Evolutionary conservation across 257 asterid species (phyloP).

Genomic region (Capsicum chinense): DNA sequence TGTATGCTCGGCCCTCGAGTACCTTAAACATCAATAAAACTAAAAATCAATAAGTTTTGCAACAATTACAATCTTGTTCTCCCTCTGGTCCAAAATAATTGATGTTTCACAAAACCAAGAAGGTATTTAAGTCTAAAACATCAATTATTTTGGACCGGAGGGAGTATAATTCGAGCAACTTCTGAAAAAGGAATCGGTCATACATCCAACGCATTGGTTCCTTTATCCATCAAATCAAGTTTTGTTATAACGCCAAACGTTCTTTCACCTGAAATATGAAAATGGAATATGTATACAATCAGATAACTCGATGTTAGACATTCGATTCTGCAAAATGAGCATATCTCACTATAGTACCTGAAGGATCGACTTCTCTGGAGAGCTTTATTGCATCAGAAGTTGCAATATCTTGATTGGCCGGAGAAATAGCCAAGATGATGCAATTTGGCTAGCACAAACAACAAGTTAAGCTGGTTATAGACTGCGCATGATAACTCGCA

Average conservation of each 20-base stretch:
- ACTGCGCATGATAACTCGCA: background rate
- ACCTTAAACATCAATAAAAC: slow-evolving; percentile 59
- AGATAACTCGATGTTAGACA: background rate
- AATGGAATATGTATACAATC: background rate
- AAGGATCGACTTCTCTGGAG: slow-evolving; percentile 94
- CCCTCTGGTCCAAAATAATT: background rate
- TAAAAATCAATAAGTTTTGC: slow-evolving; percentile 13
- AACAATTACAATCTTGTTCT: background rate
- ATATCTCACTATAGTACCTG: slow-evolving; percentile 53
- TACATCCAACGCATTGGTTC: slow-evolving; percentile 96
- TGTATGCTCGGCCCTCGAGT: slow-evolving; percentile 91
- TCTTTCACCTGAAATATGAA: slow-evolving; percentile 71
- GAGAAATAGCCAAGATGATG: slow-evolving; percentile 96
- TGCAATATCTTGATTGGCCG: slow-evolving; percentile 98
- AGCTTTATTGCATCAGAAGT: slow-evolving; percentile 98
- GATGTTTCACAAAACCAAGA: no score
- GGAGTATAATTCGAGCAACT: slow-evolving; percentile 29
- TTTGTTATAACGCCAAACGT: slow-evolving; percentile 94
- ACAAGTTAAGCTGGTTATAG: background rate
- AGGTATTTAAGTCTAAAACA: no score
- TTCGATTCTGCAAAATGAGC: slow-evolving; percentile 26
- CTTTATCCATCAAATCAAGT: slow-evolving; percentile 96
- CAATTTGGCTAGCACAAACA: slow-evolving; percentile 71
- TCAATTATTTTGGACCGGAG: no score
- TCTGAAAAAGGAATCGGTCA: slow-evolving; percentile 32